phyloP scores from a whole-genome alignment of 768 basidiomycete species.

The Naematelia encephala region DNA sequence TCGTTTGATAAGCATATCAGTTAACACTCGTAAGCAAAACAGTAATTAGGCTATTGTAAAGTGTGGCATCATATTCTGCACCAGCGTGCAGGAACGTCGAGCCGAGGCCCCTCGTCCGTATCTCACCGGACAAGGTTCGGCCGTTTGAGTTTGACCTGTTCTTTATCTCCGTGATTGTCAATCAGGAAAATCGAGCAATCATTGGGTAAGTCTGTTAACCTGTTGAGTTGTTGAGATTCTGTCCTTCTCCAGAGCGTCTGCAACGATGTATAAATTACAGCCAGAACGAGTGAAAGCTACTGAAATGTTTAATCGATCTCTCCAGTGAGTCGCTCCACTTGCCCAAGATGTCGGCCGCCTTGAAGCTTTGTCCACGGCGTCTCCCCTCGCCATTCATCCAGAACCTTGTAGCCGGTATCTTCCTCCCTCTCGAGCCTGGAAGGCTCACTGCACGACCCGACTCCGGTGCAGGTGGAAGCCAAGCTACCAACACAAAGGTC shows the following conservation, averaged over 20 bases:
- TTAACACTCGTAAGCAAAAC: too few species aligned
- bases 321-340: neutral
- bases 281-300: too few species aligned
- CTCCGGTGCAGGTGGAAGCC: conserved; percentile 6
- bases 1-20: too few species aligned
- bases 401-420: conserved; percentile 2
- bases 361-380: conserved; percentile 5
- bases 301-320: too few species aligned
- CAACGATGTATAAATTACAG: too few species aligned
- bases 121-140: too few species aligned
- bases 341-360: neutral
- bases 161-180: neutral
- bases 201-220: neutral
- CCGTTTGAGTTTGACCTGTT: too few species aligned
- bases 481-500: conserved; percentile 9
- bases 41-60: too few species aligned
- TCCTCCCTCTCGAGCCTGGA: conserved; percentile 4
- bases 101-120: too few species aligned
- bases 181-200: neutral
- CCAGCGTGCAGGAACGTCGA: too few species aligned
- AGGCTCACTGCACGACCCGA: conserved; percentile 4
- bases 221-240: neutral
- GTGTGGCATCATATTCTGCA: too few species aligned
- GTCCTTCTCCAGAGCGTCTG: neutral
- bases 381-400: conserved; percentile 7